A percentile compares a stretch with the other conserved stretches of the same genome.
Evolutionary conservation across 1,284 basidiomycete genomes (phyloP).

Genomic region (Leccinum pallidistipes): DNA sequence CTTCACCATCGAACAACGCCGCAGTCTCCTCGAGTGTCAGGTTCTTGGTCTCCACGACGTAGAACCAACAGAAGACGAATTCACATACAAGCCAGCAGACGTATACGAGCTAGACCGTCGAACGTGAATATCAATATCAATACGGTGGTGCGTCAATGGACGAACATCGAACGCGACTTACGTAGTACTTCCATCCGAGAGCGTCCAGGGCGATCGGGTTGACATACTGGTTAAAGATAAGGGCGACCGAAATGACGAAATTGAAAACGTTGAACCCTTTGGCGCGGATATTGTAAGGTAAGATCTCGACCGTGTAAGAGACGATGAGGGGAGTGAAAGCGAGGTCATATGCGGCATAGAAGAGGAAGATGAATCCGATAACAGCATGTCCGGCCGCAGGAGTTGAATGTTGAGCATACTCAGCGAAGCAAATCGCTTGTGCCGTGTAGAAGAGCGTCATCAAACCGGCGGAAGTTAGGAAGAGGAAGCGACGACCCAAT

Average conservation of each 20-base stretch:
- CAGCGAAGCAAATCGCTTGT: conserved; percentile 71
- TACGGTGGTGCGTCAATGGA: not conserved
- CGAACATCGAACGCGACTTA: conserved; percentile 27
- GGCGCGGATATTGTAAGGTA: conserved; percentile 70
- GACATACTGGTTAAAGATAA: conserved; percentile 81
- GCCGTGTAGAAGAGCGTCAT: conserved; percentile 72
- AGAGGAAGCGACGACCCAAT: conserved; percentile 63
- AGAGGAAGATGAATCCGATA: conserved; percentile 78
- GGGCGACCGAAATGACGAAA: conserved; percentile 62
- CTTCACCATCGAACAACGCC: conserved; percentile 69
- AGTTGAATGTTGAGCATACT: conserved; percentile 49
- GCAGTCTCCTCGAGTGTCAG: conserved; percentile 75
- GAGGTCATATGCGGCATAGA: conserved; percentile 68
- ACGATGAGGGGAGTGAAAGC: conserved; percentile 76
- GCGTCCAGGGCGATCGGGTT: conserved; percentile 69
- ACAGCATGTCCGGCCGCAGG: conserved; percentile 58
- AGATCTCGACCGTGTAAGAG: conserved; percentile 73
- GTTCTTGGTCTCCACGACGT: conserved; percentile 71
- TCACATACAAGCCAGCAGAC: conserved; percentile 67
- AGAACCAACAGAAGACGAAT: conserved; percentile 61
- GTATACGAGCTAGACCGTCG: conserved; percentile 53
- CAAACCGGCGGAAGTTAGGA: conserved; percentile 59
- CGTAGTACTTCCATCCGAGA: conserved; percentile 68
- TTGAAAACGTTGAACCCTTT: conserved; percentile 78
- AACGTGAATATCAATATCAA: not conserved